Conservation (phyloP, 164 flowering plant genomes). For the Warburgia ugandensis region DNA sequence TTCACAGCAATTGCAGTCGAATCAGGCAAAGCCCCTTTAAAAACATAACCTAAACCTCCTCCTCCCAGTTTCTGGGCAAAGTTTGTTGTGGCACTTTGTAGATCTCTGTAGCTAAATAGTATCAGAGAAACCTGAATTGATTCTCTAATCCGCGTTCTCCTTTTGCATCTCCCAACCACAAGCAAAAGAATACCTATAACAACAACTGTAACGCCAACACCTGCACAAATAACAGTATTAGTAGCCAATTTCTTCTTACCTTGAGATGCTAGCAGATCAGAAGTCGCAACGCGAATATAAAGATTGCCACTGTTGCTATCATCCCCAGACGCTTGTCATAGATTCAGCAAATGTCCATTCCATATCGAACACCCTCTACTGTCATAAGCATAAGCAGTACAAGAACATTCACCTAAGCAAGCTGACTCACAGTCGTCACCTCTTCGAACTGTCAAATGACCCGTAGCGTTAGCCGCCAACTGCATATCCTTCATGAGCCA, state of each 20-base stretch:
- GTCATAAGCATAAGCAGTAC: no score
- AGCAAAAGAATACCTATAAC: no score
- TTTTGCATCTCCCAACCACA: no score
- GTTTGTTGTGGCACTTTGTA: conserved; percentile 38
- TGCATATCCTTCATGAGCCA: neutral
- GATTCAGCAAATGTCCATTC: conserved; percentile 10
- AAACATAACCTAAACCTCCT: conserved; percentile 57
- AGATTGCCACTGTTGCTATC: neutral
- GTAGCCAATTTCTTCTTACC: no score
- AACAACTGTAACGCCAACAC: no score
- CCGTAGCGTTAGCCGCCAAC: conserved; percentile 1
- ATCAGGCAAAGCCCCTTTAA: conserved; percentile 36
- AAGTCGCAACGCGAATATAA: neutral
- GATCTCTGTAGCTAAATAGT: conserved; percentile 33
- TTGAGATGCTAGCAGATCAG: neutral
- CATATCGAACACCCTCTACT: conserved; percentile 15
- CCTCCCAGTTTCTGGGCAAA: conserved; percentile 47
- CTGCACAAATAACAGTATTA: no score
- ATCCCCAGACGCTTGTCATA: conserved; percentile 1
- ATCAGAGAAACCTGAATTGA: no score
- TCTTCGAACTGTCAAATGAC: neutral
- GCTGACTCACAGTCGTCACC: conserved; percentile 7
- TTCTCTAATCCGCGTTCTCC: no score
- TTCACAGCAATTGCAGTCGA: conserved; percentile 39
- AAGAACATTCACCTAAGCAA: conserved; percentile 16